Conservation (phyloP, 768 basidiomycete genomes). For the Russula sp. region DNA sequence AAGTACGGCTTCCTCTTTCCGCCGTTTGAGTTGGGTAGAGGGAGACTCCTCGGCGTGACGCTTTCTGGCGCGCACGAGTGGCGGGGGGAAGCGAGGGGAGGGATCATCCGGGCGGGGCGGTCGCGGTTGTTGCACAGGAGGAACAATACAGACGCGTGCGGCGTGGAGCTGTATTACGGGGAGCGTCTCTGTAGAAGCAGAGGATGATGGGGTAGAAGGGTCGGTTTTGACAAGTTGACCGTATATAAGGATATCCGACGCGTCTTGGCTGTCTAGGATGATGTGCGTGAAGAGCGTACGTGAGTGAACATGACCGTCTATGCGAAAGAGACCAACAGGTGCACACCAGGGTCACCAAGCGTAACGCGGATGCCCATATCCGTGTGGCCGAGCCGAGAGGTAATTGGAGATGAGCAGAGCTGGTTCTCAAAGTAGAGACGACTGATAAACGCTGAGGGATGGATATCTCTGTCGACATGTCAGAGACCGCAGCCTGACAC, state of each 20-base stretch:
- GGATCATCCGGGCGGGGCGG: constrained; percentile 72
- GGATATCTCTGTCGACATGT: constrained; percentile 50
- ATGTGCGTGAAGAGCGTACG: background rate
- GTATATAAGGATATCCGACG: constrained; percentile 58
- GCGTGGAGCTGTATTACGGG: constrained; percentile 44
- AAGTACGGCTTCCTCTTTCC: constrained; percentile 31
- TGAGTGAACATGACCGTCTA: background rate
- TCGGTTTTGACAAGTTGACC: constrained; percentile 32
- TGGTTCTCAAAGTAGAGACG: constrained; percentile 66
- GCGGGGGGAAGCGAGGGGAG: constrained; percentile 63
- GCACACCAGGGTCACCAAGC: constrained; percentile 60
- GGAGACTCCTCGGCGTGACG: constrained; percentile 25
- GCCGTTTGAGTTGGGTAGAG: constrained; percentile 23
- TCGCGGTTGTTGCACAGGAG: constrained; percentile 34
- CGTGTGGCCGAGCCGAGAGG: constrained; percentile 34
- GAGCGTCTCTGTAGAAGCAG: constrained; percentile 25
- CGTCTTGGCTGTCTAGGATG: constrained; percentile 55
- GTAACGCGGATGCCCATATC: constrained; percentile 60
- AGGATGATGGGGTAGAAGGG: constrained; percentile 18
- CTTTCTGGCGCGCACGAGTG: constrained; percentile 21
- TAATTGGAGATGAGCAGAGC: constrained; percentile 48
- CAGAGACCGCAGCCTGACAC: background rate
- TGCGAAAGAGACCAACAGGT: background rate
- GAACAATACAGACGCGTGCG: constrained; percentile 47
- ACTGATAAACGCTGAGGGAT: constrained; percentile 56